phyloP scores from a whole-genome alignment of 1,284 basidiomycete species.

The Ustilago xerochloae region DNA sequence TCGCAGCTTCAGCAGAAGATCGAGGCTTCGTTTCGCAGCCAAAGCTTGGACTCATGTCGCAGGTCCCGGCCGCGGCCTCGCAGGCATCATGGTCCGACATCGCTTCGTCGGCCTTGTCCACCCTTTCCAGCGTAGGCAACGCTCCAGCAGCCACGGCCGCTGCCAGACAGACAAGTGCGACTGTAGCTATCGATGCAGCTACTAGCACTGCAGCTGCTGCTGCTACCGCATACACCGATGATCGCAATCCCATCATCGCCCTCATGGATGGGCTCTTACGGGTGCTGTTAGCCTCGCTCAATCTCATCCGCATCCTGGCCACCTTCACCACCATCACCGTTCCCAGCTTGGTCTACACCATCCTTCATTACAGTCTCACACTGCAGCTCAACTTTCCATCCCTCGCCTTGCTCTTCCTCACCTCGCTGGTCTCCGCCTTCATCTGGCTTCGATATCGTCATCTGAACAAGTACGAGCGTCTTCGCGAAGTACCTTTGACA shows the following conservation, averaged over 20 bases:
- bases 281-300: slow-evolving; percentile 58
- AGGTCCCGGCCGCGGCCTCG: slow-evolving; percentile 25
- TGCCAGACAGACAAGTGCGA: not conserved
- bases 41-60: slow-evolving; percentile 28
- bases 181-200: not conserved
- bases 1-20: not conserved
- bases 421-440: slow-evolving; percentile 46
- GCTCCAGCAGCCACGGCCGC: slow-evolving; percentile 6
- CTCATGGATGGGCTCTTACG: slow-evolving; percentile 55
- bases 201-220: slow-evolving; percentile 7
- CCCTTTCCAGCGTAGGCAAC: slow-evolving; percentile 4
- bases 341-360: slow-evolving; percentile 58
- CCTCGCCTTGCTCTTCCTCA: slow-evolving; percentile 56
- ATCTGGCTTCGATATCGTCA: slow-evolving; percentile 69
- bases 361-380: slow-evolving; percentile 65
- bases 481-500: slow-evolving; percentile 64
- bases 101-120: slow-evolving; percentile 12
- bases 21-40: not conserved
- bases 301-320: slow-evolving; percentile 53
- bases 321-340: slow-evolving; percentile 62
- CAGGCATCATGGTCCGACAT: slow-evolving; percentile 28
- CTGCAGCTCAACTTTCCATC: slow-evolving; percentile 66
- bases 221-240: slow-evolving; percentile 26
- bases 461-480: slow-evolving; percentile 64
- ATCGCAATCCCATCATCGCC: slow-evolving; percentile 43